Base-by-base conservation (phyloP, 176 grass and related monocot genomes). In the Stipa capillata region DNA sequence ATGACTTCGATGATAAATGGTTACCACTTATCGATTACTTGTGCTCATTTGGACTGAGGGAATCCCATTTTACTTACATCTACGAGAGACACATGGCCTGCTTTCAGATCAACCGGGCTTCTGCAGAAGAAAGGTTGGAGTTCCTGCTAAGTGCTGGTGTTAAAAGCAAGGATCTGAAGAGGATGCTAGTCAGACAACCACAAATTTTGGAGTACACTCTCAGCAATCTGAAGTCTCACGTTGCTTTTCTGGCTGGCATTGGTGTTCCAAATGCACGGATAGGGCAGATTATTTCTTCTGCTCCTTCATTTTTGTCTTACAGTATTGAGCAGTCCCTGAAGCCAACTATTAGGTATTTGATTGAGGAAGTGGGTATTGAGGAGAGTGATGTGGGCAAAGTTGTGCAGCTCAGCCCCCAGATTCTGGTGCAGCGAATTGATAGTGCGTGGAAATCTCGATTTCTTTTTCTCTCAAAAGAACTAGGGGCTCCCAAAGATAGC, bases 381-480 rank as follows among this genome's bases (percentile, higher is more conserved):
- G 90, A 92, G 85, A 80, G 73, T 35, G 81, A 94, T 87, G 50
- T 98, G n/a, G 74, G 92, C 31, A 98, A 98, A 88, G 90, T 98
- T 39, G 96, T 98, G 83, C 90, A 93, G 80, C 79, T 94, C 82
- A 94, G 96, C 73, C 96, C 95, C 24, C 96, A 98, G 79, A 98
- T 98, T 82, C 79, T 94, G 74, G 96, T 98, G 32, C 89, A 94
- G 51, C 63, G 90, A 85, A 92, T 94, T 77, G 85, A 94, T 50
- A 86, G 56, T 79, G 87, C 92, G 14, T 94, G 92, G 96, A 98
- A 89, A 72, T 94, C 90, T 85, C 74, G 90, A 45, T 94, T 77
- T 75, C 80, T 83, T 49, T 98, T 98, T 73, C 57, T 98, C 39
- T 91, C 96, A 53, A 98, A 87, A 72, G 96, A 98, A 80, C 61